Conservation (phyloP, 1,284 basidiomycete species). For the Sparassis latifolia region DNA sequence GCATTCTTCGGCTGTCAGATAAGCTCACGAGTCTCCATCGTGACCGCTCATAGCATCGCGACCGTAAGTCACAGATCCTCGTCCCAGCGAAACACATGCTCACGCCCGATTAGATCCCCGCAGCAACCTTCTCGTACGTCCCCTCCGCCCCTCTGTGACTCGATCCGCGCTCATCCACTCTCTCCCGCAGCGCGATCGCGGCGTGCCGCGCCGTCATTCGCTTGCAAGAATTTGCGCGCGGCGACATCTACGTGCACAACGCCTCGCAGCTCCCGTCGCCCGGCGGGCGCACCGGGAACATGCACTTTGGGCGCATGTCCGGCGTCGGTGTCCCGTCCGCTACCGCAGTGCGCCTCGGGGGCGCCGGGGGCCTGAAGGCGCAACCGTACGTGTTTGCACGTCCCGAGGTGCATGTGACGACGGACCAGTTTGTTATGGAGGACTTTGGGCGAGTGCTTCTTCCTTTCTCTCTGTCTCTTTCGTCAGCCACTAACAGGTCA, state of each 20-base stretch:
- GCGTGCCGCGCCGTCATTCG: constrained; percentile 63
- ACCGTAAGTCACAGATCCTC: constrained; percentile 18
- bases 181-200: constrained; percentile 42
- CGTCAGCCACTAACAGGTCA: background rate
- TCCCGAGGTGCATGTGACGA: constrained; percentile 52
- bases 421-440: constrained; percentile 48
- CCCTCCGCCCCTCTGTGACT: background rate
- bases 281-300: too few species aligned
- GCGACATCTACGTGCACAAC: constrained; percentile 45
- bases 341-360: constrained; percentile 5
- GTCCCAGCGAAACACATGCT: constrained; percentile 4
- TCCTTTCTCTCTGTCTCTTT: background rate
- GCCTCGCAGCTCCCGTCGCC: constrained; percentile 27
- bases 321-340: constrained; percentile 13
- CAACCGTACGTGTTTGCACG: constrained; percentile 21
- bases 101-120: constrained; percentile 45
- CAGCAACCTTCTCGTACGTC: constrained; percentile 55
- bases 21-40: too few species aligned
- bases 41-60: constrained; percentile 16
- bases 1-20: background rate
- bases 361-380: constrained; percentile 8
- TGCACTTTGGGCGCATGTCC: too few species aligned
- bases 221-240: constrained; percentile 43
- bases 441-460: constrained; percentile 24
- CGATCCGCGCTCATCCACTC: background rate